Evolutionary conservation across 768 basidiomycete genomes (phyloP), one percentile per base, ranked within the genome.

Genomic region (Tephrocybe sp.): DNA sequence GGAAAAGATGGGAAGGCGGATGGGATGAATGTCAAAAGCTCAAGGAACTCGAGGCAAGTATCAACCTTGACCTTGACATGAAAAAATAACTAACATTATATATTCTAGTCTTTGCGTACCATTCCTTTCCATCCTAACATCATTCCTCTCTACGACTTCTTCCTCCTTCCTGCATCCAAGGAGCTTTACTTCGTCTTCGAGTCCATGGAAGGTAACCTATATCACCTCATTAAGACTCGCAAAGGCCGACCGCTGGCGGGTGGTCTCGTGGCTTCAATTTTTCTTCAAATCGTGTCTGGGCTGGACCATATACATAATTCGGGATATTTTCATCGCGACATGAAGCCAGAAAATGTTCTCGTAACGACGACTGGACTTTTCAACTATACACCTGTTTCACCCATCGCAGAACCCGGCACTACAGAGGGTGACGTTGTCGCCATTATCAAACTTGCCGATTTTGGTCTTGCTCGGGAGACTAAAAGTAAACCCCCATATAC

Each of bases 111-210:
- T 20, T 78, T 99, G 54, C 90, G 92, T 48, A 85, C 86, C 55
- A 98, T 99, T 65, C 87, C 94, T 31, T 87, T 89, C 65, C 97
- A 99, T 70, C 90, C 90, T 22, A 94, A 96, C 66, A 92, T 99
- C 72, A 98, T 99, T 67, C 96, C 97, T 52, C 79, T 99, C 60
- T 99, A 98, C 77, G 97, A 99, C 71, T 95, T 92, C 64, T 99
- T 98, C 75, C 89, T 99, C 59, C 84, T 94, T n/a, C 97, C 97
- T 4, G 82, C 85, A 59, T 82, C 92, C 54, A 92, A 92, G 69
- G 95, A 99, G 70, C 90, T 99, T 61, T 97, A 98, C 70, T 98
- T 98, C 64, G 96, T 98, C 41, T 99, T 99, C 70, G 97, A 99
- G 72, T 95, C 94, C 63, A 98, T 99, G 97, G 97, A 99, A 70